These are phyloP conservation scores for carrot (Daucus carota) DNA, from an alignment of 129 eudicot species.

Conservation along the genomic window DNA sequence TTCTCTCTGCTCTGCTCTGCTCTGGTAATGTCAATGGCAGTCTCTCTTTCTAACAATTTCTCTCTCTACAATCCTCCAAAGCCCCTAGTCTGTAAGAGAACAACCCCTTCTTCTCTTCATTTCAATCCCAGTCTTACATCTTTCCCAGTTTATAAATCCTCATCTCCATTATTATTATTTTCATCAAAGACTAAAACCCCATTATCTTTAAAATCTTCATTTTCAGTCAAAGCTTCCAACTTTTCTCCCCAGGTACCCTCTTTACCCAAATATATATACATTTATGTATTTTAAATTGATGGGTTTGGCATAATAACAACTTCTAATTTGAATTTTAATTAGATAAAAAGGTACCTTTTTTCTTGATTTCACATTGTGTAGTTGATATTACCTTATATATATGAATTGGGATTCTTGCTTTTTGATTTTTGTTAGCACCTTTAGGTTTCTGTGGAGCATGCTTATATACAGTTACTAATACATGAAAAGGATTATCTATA, in stretches of 20 bases:
- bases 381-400: background rate
- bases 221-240: slow-evolving; percentile 18
- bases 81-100: background rate
- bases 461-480: background rate
- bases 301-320: background rate
- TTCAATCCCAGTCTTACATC: slow-evolving; percentile 17
- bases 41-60: slow-evolving; percentile 19
- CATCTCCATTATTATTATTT: slow-evolving; percentile 5
- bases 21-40: slow-evolving; percentile 6
- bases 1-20: background rate
- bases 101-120: background rate
- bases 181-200: slow-evolving; percentile 7
- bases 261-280: background rate
- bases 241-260: slow-evolving; percentile 30
- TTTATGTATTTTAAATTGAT: background rate
- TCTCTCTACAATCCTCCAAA: slow-evolving; percentile 14
- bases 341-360: background rate
- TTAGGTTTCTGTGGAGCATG: background rate
- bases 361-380: too few species aligned
- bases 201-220: slow-evolving; percentile 8
- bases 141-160: slow-evolving; percentile 8
- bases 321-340: background rate
- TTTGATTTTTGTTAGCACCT: background rate
- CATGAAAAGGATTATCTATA: background rate
- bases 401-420: background rate